These are phyloP conservation scores for Wickerhamomyces pijperi DNA, from an alignment of 805 yeast genomes.

Conservation along the genomic window DNA sequence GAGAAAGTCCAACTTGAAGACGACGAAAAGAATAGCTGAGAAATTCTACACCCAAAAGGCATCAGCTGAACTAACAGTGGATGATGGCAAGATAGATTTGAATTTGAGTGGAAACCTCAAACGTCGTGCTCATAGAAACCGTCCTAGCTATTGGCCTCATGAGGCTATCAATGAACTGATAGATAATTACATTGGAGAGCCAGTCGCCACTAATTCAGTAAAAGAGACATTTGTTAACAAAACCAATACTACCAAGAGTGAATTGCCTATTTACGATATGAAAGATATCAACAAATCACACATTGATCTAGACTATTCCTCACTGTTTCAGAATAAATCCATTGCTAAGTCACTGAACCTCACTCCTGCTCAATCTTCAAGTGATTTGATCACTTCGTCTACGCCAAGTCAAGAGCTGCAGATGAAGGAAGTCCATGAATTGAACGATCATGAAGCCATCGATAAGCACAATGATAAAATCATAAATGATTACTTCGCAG, in stretches of 20 bases:
- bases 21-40: background rate
- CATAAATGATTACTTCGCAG: background rate
- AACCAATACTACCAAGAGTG: background rate
- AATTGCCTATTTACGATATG: background rate
- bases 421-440: background rate
- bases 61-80: too few species aligned
- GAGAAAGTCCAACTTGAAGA: conserved; percentile 1
- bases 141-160: background rate
- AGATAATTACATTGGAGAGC: background rate
- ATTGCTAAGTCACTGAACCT: background rate
- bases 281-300: background rate
- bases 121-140: background rate
- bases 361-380: background rate
- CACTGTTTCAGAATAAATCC: background rate
- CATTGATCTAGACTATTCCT: background rate
- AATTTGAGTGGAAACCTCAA: too few species aligned
- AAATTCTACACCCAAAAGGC: background rate
- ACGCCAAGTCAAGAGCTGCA: background rate
- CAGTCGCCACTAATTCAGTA: background rate
- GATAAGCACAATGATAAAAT: background rate
- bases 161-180: background rate
- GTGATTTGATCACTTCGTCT: background rate
- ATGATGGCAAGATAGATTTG: too few species aligned
- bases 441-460: background rate
- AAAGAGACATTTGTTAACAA: background rate